Base-by-base conservation (phyloP, 345 rosid genomes). In the Anacardium occidentale region DNA sequence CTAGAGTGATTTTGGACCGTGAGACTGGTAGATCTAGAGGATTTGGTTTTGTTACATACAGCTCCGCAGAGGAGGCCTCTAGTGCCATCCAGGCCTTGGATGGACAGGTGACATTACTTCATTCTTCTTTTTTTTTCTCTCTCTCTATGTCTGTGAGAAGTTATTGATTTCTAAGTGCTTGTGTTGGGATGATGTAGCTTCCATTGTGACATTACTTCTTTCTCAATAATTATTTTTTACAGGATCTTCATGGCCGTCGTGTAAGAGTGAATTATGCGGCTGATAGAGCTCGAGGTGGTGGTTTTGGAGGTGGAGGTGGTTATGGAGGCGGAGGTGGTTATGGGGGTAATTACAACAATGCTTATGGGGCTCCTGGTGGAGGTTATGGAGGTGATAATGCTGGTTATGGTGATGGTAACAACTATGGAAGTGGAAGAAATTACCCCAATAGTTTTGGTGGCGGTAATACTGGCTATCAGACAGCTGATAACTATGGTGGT, bases 21-120 rank as follows among this genome's bases (percentile, higher is more conserved):
- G 99, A 94, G 51, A 85, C 90, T 37, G 96, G 98, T 55, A 85
- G 94, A 71, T 95, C 99, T 14, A 92, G 97, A 77, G 98, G 98
- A 64, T 92, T 92, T 85, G 98, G 93, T 20, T 94, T 90, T 75
- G 74, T 94, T 56, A 95, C 96, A 29, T 95, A 70, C 74, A 78
- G 83, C 5, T 79, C 89, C 50, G 58, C 71, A 1, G 98, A 90
- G 78, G 97, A 83, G 52, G 99, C 99, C n/a, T 85, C 94, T 32
- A 80, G 84, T 84, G 97, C 99, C 70, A 78, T 92, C 53, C 99
- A 95, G 75, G 99, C 97, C 68, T 75, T 92, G 89, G 98, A 95
- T 83, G 99, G 98, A 25, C 89, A 85, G 97, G 99, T 95, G 83
- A 66, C 58, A 26, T 66, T 61, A 13, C 66, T 66, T 44, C n/a